phyloP scores from a whole-genome alignment of 768 basidiomycete genomes.

The Tylopilus sp. region DNA sequence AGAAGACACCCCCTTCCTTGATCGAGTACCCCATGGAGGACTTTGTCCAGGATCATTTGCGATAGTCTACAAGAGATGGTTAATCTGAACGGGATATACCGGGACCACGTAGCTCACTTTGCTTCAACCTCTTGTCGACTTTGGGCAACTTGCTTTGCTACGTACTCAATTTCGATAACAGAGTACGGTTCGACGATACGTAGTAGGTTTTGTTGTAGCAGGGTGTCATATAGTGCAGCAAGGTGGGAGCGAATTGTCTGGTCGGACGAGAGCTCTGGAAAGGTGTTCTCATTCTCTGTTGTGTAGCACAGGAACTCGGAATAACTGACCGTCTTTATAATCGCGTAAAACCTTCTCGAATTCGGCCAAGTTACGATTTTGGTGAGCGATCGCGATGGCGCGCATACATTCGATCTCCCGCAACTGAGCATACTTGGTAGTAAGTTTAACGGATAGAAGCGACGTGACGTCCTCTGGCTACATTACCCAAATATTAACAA shows the following conservation, averaged over 20 bases:
- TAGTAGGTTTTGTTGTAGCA: constrained; percentile 92
- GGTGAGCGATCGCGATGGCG: constrained; percentile 90
- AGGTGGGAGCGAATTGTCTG: constrained; percentile 95
- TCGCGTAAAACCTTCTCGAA: constrained; percentile 87
- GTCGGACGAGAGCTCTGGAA: constrained; percentile 87
- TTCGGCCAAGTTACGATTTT: constrained; percentile 82
- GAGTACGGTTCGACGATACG: constrained; percentile 96
- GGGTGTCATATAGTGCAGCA: constrained; percentile 89
- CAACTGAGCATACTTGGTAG: constrained; percentile 80
- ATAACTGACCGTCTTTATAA: constrained; percentile 69
- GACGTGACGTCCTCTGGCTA: constrained; percentile 93
- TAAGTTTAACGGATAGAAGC: constrained; percentile 82
- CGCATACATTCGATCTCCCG: constrained; percentile 96
- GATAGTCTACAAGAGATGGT: constrained; percentile 58
- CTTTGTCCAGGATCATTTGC: constrained; percentile 97
- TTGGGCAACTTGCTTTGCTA: constrained; percentile 85
- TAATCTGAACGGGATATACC: not conserved
- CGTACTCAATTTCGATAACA: constrained; percentile 84
- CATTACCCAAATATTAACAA: not conserved
- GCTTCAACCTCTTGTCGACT: constrained; percentile 84
- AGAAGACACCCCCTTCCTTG: constrained; percentile 90
- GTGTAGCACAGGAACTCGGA: not conserved
- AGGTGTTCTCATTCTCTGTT: not conserved
- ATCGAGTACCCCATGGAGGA: constrained; percentile 93
- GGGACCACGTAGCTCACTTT: constrained; percentile 54